Evolutionary conservation across 75 land plant species (phyloP).

Genomic region (Pseudotsuga menziesii): DNA sequence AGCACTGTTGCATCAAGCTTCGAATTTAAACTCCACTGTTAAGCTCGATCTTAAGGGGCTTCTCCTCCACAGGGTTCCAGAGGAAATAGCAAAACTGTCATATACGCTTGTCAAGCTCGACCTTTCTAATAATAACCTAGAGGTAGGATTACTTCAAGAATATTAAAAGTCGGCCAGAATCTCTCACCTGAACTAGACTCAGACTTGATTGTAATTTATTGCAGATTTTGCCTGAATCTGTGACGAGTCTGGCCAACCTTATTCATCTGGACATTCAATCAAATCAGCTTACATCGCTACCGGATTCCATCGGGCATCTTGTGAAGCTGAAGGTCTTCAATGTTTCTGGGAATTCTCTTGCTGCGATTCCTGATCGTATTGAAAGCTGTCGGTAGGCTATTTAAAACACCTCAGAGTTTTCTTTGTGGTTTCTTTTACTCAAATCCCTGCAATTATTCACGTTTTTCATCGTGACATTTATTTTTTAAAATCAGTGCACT

Average conservation of each 20-base stretch:
- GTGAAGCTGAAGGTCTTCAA: too few relatives aligned
- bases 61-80: neutral
- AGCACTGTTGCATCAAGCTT: neutral
- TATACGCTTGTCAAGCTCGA: conserved; percentile 37
- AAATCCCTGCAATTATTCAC: too few relatives aligned
- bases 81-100: neutral
- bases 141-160: conserved; percentile 18
- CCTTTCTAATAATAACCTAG: conserved; percentile 52
- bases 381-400: too few relatives aligned
- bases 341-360: too few relatives aligned
- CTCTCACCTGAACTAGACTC: neutral
- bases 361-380: too few relatives aligned
- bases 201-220: neutral
- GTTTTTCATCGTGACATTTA: too few relatives aligned
- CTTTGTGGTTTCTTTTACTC: too few relatives aligned
- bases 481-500: too few relatives aligned
- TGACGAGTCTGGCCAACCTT: conserved; percentile 45
- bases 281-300: too few relatives aligned
- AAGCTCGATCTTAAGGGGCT: neutral
- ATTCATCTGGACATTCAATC: conserved; percentile 38
- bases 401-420: too few relatives aligned
- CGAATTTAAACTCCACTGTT: neutral
- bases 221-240: conserved; percentile 55
- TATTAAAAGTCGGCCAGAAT: too few relatives aligned
- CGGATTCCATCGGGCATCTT: too few relatives aligned